Evolutionary conservation across 2,329 filamentous ascomycete genomes (phyloP), one percentile per base, ranked within the genome.

Genomic region (Apiospora sp.): DNA sequence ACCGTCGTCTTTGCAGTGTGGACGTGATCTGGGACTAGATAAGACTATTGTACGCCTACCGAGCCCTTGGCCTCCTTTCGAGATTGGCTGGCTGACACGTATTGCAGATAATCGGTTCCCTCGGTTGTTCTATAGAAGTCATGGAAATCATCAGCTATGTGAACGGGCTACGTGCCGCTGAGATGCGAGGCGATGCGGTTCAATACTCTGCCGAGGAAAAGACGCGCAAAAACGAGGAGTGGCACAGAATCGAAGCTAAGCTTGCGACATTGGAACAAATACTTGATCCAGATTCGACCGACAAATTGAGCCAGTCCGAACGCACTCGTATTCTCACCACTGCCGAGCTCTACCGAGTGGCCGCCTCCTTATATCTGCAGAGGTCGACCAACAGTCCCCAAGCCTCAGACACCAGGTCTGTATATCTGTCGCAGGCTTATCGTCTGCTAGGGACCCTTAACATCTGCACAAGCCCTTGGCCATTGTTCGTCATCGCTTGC

Each of bases 261-360:
- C 75, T 82, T 69, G 74, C 74, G 27, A 73, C 64, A 5, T 75
- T 82, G 54, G 71, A 71, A 8, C 81, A 82, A 72, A 76, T 74
- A 44, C 74, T 82, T 22, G 76, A 80, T 71, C 78, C 79, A 22
- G 71, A 72, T 1, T 79, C 80, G 8, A 78, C 76, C 44, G 76
- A 76, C n/a, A 73, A 77, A 37, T 77, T 79, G 54, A 73, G 81
- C 41, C 78, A 81, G 44, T 69, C 76, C 19, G 77, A 81, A 58
- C 78, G 76, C 30, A 72, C 74, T 69, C 78, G 76, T 67, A 79
- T 84, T 75, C 80, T 78, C 67, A 80, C 82, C 51, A 88, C 86
- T 4, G 86, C 86, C 13, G 86, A 88, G 76, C 81, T 87, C n/a
- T 88, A 88, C 73, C 84, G 86, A 7, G 81, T 88, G 27, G 86